A percentile compares a stretch with the other conserved stretches of the same genome.
phyloP scores from a whole-genome alignment of 164 flowering plant genomes.

The Echeveria elegans region DNA sequence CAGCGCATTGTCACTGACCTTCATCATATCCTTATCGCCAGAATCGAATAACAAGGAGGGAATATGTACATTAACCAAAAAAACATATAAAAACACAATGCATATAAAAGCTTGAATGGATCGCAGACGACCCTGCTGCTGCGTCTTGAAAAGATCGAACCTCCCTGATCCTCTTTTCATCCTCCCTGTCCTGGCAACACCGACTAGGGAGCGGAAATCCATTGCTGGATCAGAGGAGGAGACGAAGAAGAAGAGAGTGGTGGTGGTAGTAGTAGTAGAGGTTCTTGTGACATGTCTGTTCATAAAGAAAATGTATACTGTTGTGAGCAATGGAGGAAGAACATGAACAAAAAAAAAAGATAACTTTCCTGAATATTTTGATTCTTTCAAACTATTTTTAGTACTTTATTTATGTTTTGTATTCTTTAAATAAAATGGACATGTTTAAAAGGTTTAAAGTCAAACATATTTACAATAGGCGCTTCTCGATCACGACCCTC shows the following conservation, averaged over 20 bases:
- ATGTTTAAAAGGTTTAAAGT: not conserved
- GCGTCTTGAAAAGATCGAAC: not conserved
- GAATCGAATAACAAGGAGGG: not conserved
- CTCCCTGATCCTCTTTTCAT: not conserved
- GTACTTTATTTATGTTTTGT: not conserved
- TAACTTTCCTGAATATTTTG: not conserved
- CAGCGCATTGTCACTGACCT: not conserved
- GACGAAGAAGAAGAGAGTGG: not conserved
- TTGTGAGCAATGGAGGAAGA: not conserved
- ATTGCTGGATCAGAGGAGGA: not conserved
- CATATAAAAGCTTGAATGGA: not conserved
- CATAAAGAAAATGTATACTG: not conserved
- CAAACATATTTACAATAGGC: no score
- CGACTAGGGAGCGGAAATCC: not conserved
- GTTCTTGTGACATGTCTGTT: not conserved
- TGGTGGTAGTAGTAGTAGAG: no score
- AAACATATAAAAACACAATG: not conserved
- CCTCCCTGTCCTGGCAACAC: not conserved
- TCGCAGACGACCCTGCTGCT: not conserved
- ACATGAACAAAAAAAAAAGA: not conserved
- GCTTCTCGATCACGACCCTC: no score
- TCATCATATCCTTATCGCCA: not conserved
- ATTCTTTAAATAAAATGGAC: not conserved
- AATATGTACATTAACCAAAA: not conserved
- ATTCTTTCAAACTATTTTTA: no score